Conservation (phyloP, 192 early-diverging fungal genomes). For the Piromyces sp. region DNA sequence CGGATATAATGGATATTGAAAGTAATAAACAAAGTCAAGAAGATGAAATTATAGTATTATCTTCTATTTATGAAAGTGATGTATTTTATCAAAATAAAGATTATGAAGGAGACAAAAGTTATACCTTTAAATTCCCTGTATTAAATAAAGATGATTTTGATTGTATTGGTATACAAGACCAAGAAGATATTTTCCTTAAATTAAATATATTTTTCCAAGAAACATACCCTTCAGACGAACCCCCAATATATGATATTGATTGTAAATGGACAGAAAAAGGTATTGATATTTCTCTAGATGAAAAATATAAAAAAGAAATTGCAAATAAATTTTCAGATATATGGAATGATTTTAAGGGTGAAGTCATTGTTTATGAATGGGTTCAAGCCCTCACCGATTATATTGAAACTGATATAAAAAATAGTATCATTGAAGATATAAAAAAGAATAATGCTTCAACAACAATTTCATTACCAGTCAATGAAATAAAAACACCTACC, state of each 20-base stretch:
- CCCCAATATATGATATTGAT: not conserved
- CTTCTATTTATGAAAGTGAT: not conserved
- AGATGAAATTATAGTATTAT: not conserved
- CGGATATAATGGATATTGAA: not conserved
- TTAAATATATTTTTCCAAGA: not conserved
- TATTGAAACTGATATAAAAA: not conserved
- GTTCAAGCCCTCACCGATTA: not conserved
- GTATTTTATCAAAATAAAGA: not conserved
- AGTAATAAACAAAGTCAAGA: not conserved
- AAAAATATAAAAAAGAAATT: not conserved
- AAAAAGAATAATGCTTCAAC: not conserved
- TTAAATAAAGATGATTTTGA: not conserved
- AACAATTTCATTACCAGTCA: not conserved
- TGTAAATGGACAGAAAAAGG: not conserved
- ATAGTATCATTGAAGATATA: not conserved
- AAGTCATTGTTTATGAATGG: not conserved
- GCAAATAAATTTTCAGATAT: not conserved
- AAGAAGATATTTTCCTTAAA: not conserved
- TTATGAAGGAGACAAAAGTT: not conserved
- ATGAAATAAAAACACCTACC: not conserved
- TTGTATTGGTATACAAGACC: not conserved
- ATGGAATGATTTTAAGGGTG: not conserved
- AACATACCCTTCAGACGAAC: not conserved
- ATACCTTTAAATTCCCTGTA: not conserved
- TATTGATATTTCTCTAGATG: not conserved